Evolutionary conservation across 352 stramenopile genomes (phyloP), one percentile per base, ranked within the genome.

Genomic region (Pythium scleroteichum): DNA sequence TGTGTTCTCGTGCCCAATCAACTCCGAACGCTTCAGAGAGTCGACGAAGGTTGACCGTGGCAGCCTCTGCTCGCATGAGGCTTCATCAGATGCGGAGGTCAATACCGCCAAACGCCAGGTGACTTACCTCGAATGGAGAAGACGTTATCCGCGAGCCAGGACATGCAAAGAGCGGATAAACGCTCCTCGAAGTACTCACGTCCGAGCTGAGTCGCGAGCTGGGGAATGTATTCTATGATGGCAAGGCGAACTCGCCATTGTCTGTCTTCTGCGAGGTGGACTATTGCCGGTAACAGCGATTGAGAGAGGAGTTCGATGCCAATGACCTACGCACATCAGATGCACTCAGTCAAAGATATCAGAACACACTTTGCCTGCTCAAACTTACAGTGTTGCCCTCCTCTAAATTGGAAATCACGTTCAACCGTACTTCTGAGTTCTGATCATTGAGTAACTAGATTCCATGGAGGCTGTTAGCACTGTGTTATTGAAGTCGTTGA

Each of bases 211-310:
- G 93, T 89, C 4, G 96, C 97, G 35, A 99, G 72, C 42, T 98
- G 75, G 38, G 97, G 97, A 58, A 99, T 98, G 75, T 99, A 97
- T 71, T 99, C 87, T 76, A 99, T 99, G 69, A 99, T 99, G 19
- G 96, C 96, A 14, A 99, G 76, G 38, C 97, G 90, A 64, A 99
- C 97, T 61, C 97, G 85, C 97, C 97, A 99, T 73, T 99, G 98
- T n/a, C 87, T 82, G 79, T 99, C 97, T 82, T 99, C 92, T 20
- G 96, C 95, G 44, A 99, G 80, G 68, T 99, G 95, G 7, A 99
- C 78, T 76, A 99, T 98, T 44, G 97, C 96, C 42, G 97, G 97
- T 10, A 99, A 66, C 13, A 99, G 75, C n/a, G 91, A 98, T 62
- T 99, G 90, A 17, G 88, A 96, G 29, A 99, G 70, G 33, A 99